phyloP scores from a whole-genome alignment of 2,329 filamentous ascomycete genomes.

The Microsporum ferrugineum region DNA sequence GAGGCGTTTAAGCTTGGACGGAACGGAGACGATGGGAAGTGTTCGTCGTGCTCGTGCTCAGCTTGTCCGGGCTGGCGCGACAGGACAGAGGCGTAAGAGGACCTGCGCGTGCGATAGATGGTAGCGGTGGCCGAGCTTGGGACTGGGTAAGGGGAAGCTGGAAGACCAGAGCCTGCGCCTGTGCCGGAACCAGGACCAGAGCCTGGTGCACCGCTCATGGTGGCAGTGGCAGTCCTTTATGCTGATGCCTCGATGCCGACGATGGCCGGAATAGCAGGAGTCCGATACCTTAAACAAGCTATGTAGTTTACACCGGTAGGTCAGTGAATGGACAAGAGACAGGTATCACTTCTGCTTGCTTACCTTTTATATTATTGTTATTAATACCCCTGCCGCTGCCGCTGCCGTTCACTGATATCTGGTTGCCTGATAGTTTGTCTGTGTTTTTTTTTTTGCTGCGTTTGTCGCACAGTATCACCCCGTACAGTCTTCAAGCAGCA shows the following conservation, averaged over 20 bases:
- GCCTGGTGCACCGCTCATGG: constrained; percentile 36
- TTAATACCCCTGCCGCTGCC: too few relatives aligned
- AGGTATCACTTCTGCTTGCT: not conserved
- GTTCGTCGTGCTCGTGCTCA: constrained; percentile 5
- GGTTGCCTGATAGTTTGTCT: too few relatives aligned
- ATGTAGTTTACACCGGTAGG: not conserved
- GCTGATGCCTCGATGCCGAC: not conserved
- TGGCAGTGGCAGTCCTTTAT: constrained; percentile 25
- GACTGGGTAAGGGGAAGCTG: constrained; percentile 24
- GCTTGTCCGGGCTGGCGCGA: constrained; percentile 35
- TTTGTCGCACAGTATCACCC: too few relatives aligned
- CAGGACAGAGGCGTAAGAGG: constrained; percentile 52
- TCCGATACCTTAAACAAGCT: not conserved
- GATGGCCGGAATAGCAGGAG: not conserved
- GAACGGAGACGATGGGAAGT: constrained; percentile 16
- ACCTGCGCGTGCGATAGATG: constrained; percentile 31
- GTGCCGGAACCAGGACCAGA: constrained; percentile 32
- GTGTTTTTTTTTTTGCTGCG: too few relatives aligned
- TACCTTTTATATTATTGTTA: not conserved
- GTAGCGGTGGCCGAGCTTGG: constrained; percentile 16
- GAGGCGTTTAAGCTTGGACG: constrained; percentile 24
- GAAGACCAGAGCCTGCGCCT: constrained; percentile 25
- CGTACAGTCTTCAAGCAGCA: too few relatives aligned
- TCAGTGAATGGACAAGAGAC: not conserved
- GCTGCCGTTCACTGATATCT: too few relatives aligned